Evolutionary conservation across 352 stramenopile genomes (phyloP).

Genomic region (Phytophthora idaei): DNA sequence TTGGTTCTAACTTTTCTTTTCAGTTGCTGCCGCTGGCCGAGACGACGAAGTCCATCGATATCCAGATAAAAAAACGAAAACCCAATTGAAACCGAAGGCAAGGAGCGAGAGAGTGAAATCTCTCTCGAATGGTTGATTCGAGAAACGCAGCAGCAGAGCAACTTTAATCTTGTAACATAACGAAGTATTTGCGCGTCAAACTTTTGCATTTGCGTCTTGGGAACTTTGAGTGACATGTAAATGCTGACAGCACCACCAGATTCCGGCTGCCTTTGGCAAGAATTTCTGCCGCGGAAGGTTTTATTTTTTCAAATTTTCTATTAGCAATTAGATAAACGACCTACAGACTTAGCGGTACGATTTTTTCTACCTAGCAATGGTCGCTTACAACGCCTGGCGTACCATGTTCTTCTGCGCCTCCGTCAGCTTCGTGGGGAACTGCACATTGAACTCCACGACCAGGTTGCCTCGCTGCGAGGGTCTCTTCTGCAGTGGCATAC

Average conservation of each 20-base stretch:
- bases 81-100: slow-evolving; percentile 15
- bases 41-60: background rate
- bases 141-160: slow-evolving; percentile 14
- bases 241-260: slow-evolving; percentile 12
- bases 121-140: slow-evolving; percentile 1
- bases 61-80: slow-evolving; percentile 26
- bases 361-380: background rate
- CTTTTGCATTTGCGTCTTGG: background rate
- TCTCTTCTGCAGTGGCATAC: slow-evolving; percentile 94
- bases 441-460: slow-evolving; percentile 97
- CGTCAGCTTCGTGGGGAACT: slow-evolving; percentile 94
- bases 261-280: background rate
- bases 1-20: slow-evolving; percentile 27
- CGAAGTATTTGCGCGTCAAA: slow-evolving; percentile 8
- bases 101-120: background rate
- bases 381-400: slow-evolving; percentile 70
- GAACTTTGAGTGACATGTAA: background rate
- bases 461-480: slow-evolving; percentile 90
- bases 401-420: slow-evolving; percentile 74
- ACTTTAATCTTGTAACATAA: slow-evolving; percentile 34
- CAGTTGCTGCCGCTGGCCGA: slow-evolving; percentile 18
- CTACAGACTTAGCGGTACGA: background rate
- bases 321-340: slow-evolving; percentile 30
- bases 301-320: slow-evolving; percentile 22
- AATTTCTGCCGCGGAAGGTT: background rate